Conservation (phyloP, 2,329 filamentous ascomycete species). For the Penicillium sp. region DNA sequence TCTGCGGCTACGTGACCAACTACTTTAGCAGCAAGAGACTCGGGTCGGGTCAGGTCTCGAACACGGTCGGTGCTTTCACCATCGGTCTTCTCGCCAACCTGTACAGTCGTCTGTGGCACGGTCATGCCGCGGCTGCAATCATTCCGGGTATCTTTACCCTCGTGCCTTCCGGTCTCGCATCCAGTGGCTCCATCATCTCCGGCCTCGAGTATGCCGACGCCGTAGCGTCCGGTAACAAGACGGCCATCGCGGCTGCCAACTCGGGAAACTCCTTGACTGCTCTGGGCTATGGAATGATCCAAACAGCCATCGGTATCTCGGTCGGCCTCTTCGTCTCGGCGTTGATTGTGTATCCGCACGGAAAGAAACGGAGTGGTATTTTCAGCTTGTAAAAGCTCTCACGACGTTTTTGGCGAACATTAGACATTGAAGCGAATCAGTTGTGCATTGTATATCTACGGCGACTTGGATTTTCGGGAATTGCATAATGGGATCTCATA, state of each 20-base stretch:
- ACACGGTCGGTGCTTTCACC: conserved; percentile 71
- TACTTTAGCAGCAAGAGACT: conserved; percentile 57
- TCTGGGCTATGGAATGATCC: conserved; percentile 46
- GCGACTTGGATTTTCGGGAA: neutral
- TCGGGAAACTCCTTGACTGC: conserved; percentile 27
- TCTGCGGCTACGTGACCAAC: conserved; percentile 60
- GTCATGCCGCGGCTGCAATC: conserved; percentile 77
- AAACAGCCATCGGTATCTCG: conserved; percentile 47
- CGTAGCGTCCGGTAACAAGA: conserved; percentile 33
- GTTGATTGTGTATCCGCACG: conserved; percentile 46
- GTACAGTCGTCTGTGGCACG: conserved; percentile 69
- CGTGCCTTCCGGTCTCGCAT: conserved; percentile 58
- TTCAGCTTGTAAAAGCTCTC: conserved; percentile 35
- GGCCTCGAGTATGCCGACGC: conserved; percentile 56
- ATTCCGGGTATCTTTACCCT: conserved; percentile 78
- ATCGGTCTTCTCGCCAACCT: conserved; percentile 75
- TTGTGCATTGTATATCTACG: neutral
- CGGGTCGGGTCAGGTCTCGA: conserved; percentile 69
- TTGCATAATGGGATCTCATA: neutral
- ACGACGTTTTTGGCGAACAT: neutral
- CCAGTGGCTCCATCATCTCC: conserved; percentile 54
- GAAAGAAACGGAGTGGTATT: conserved; percentile 45
- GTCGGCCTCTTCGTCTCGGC: conserved; percentile 47
- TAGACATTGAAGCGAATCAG: neutral
- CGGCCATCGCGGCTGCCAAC: conserved; percentile 1